Percentiles rank a stretch among this genome's conserved stretches.
Evolutionary conservation across 2,329 filamentous ascomycete species (phyloP).

Genomic region (Thermomyces lanuginosus): DNA sequence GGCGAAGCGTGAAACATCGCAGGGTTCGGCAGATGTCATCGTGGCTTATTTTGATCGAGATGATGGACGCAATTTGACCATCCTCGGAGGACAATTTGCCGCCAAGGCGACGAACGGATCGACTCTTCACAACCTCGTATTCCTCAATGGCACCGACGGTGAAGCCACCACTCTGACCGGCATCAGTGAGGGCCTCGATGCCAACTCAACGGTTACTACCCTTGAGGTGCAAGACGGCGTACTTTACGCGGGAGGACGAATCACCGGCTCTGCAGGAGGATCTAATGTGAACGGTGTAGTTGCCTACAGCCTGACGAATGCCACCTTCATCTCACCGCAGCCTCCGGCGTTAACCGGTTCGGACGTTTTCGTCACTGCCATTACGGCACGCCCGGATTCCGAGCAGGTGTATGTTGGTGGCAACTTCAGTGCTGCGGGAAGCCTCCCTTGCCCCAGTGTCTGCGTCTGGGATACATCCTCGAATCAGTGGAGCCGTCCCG

Average conservation of each 20-base stretch:
- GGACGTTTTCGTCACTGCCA: conserved; percentile 55
- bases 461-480: conserved; percentile 59
- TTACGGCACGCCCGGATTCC: conserved; percentile 53
- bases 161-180: conserved; percentile 55
- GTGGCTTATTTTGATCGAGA: conserved; percentile 62
- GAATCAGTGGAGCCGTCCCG: conserved; percentile 66
- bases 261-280: conserved; percentile 52
- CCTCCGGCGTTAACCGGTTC: conserved; percentile 56
- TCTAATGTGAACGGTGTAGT: conserved; percentile 55
- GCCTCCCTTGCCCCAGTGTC: conserved; percentile 63
- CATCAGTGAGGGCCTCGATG: conserved; percentile 45
- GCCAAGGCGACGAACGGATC: conserved; percentile 53
- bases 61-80: conserved; percentile 59
- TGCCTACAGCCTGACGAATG: conserved; percentile 56
- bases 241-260: conserved; percentile 66
- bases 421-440: conserved; percentile 66
- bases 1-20: conserved; percentile 30
- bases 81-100: conserved; percentile 75
- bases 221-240: conserved; percentile 50
- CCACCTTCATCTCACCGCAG: conserved; percentile 47
- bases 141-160: conserved; percentile 61
- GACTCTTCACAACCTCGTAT: conserved; percentile 59
- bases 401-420: conserved; percentile 74
- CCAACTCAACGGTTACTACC: conserved; percentile 58
- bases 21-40: conserved; percentile 49